Base-by-base conservation (phyloP, 768 basidiomycete genomes). In the Calvatia gigantea region DNA sequence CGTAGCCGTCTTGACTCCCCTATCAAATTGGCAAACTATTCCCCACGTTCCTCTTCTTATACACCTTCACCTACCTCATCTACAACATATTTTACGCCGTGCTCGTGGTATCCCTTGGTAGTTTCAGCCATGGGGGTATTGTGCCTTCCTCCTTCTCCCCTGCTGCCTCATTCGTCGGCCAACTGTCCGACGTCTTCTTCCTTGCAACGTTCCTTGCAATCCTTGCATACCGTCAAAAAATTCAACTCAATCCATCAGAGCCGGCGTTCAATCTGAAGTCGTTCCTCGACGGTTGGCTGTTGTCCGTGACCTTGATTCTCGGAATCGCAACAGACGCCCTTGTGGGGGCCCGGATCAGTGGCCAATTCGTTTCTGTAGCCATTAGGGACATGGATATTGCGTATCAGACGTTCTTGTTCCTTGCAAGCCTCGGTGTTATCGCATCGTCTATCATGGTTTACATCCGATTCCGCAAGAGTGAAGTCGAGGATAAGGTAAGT, bases 161-260 rank as follows among this genome's bases (percentile, higher is more conserved):
- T n/a, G 39, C 38, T 9, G 21, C 21, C 15, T 28, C 7, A 6
- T 51, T 42, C 37, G 39, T 28, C 38, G 28, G 38, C n/a, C 51
- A 51, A 17, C 25, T 41, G 8, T 4, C 39, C 51, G 28, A 41
- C 4, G 38, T 51, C 6, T 29, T 51, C 17, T 28, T 51, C 15
- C 21, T 41, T 28, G 38, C 38, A 5, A 51, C 27, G 23, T n/a
- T 51, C 8, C 51, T 51, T 9, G 25, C 51, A n/a, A 51, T 51
- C 39, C 17, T 51, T 19, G 25, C 51, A 25, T 42, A 51, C 15
- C 51, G 51, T 3, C 38, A 51, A 19, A 14, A 39, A n/a, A 8
- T 51, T 19, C 51, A 51, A 15, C 27, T 51, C n/a, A 41, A 51
- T 25, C 51, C 51, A n/a, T 14, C 6, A 8, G 51, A 51, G 42